Conservation (phyloP, 2,329 filamentous ascomycete species). For the Claviceps africana region DNA sequence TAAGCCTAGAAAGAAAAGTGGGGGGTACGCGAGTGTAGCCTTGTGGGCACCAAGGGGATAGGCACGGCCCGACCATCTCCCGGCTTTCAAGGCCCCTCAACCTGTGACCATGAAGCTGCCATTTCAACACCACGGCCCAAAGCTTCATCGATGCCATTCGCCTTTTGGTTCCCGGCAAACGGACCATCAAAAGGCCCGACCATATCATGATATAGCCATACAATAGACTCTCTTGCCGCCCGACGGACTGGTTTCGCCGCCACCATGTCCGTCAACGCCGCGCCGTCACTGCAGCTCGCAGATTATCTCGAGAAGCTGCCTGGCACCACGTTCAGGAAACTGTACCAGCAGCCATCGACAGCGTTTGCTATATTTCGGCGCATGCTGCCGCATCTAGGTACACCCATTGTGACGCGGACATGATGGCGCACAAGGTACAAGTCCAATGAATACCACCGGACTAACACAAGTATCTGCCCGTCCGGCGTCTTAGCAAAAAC, state of each 20-base stretch:
- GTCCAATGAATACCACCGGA: neutral
- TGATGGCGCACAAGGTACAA: neutral
- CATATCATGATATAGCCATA: constrained; percentile 9
- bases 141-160: neutral
- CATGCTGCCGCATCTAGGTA: constrained; percentile 86
- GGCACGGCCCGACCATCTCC: neutral
- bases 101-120: neutral
- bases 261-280: constrained; percentile 32
- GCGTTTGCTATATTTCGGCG: constrained; percentile 91
- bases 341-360: constrained; percentile 93
- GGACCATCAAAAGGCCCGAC: neutral
- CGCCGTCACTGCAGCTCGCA: constrained; percentile 48
- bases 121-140: neutral
- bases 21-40: too few relatives aligned
- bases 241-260: constrained; percentile 16
- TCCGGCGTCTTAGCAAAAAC: constrained; percentile 54
- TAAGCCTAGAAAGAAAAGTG: too few relatives aligned
- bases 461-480: neutral
- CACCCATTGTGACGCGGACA: constrained; percentile 9
- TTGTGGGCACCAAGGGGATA: neutral
- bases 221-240: neutral
- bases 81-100: neutral
- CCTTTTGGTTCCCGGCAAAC: neutral
- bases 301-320: constrained; percentile 90
- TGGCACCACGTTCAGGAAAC: constrained; percentile 74